Evolutionary conservation across 140 eudicot species (phyloP), one percentile per base, ranked within the genome.

Genomic region (Anethum foeniculum): DNA sequence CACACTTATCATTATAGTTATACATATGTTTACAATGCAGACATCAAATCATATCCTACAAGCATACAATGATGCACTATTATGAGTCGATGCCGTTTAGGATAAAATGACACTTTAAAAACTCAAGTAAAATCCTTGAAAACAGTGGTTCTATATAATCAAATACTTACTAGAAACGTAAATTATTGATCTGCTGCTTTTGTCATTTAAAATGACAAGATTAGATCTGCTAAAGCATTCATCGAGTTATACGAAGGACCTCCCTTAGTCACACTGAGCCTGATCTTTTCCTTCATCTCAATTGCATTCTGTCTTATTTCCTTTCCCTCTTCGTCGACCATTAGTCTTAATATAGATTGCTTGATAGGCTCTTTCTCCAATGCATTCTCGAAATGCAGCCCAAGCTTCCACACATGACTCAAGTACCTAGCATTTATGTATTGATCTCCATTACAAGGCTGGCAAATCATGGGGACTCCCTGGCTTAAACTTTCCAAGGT

Each of bases 381-480:
- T 7, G 23, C 77, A 49, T 41, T 16, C 65, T 81, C 88, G 41
- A 71, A 48, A 7, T 79, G 78, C 16, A 81, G 30, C 21, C 88
- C 90, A 1, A 87, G 65, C 79, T 76, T 81, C 89, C 89, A 85
- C 23, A 79, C 85, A 21, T 72, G 67, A 51, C 77, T 85, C 36
- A 86, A 2, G 46, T 85, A 85, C 71, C 89, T 81, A 1, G 83
- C 79, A 21, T 85, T 79, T 14, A 77, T 80, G 21, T 12, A 0
- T 79, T 88, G 89, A 78, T 88, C 89, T 0, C 36, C 84, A 3
- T 30, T 46, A 75, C 7, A 71, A 1, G 87, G 87, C 67, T 62
- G 67, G 80, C 91, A 88, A 1, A 88, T 85, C 86, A 84, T 38
- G 0, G 87, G 90, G 49, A 86, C 83, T 36, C 90, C 90, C 79